Conservation (phyloP, 2,329 filamentous ascomycete species). For the Ophiocordyceps sinensis region DNA sequence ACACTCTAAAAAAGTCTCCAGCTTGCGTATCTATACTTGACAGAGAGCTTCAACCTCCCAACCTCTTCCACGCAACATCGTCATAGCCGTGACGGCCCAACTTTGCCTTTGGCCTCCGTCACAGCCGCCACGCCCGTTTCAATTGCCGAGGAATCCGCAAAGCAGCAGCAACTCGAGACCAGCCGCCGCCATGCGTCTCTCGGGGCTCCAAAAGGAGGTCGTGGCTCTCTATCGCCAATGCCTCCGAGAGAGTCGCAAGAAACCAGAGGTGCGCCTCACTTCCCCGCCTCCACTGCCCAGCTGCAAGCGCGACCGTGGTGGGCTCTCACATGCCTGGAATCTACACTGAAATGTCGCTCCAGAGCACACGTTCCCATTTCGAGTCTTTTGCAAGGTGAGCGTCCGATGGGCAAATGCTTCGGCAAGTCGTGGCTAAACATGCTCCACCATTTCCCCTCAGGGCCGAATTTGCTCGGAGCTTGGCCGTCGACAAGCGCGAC, state of each 20-base stretch:
- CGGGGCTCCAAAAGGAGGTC: constrained; percentile 84
- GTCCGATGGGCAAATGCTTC: neutral
- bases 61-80: no score
- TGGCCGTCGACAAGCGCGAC: constrained; percentile 62
- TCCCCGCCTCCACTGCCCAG: no score
- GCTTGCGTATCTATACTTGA: no score
- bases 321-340: neutral
- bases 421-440: neutral
- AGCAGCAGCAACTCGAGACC: neutral
- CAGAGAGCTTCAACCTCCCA: no score
- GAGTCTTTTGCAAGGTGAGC: constrained; percentile 48
- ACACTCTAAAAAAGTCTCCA: no score
- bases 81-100: no score
- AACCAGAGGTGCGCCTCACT: constrained; percentile 41
- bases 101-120: no score
- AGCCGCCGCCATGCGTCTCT: constrained; percentile 33
- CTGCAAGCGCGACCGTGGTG: neutral
- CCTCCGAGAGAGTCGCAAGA: constrained; percentile 65
- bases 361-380: constrained; percentile 48
- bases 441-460: neutral
- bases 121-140: no score
- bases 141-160: no score
- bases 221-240: constrained; percentile 76
- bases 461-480: constrained; percentile 60
- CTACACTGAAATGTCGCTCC: constrained; percentile 4